Base-by-base conservation (phyloP, 371 early-diverging fungal genomes). In the Mortierella sp. region DNA sequence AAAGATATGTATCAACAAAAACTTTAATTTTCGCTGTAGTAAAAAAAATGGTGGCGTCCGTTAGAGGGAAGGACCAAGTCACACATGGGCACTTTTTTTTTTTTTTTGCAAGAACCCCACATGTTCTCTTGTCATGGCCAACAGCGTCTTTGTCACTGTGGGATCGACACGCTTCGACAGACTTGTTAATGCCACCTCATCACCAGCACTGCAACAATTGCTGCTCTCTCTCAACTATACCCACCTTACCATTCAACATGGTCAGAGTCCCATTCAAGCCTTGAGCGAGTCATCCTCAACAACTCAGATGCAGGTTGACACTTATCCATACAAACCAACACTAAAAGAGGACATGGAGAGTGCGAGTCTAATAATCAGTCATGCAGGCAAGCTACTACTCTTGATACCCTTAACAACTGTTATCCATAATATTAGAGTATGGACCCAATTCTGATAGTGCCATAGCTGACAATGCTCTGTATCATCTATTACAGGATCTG, bases 121-220 rank as follows among this genome's bases (percentile, higher is more conserved):
- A n/a, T n/a, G 8, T 17, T 47, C n/a, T 13, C 15, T 26, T 10
- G 28, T 53, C 53, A 53, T 53, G 53, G 19, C 53, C 23, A 53
- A 53, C 23, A 34, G 32, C 7, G 84, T 91, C 13, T 95, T 96
- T 75, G 90, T 96, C 32, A 97, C 97, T 0, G 96, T 97, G 10
- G 98, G 98, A 17, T 93, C 96, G 10, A 96, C 96, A 6, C 89
- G 92, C 0, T 97, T 97, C 74, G 94, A 95, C 73, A 85, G 85
- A 5, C 88, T 97, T 19, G 84, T 96, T 40, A 54, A 66, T 12
- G 72, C 83, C 4, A 84, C 88, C 3, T 80, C 85, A 35, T 80
- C 86, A 7, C 34, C 59, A 0, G 64, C 81, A n/a, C 87, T 95
- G 55, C 82, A 92, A 35, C 65, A 61, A 2, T 60, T 83, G 5